Conservation (phyloP, 805 yeast genomes). For the Priceomyces carsonii region DNA sequence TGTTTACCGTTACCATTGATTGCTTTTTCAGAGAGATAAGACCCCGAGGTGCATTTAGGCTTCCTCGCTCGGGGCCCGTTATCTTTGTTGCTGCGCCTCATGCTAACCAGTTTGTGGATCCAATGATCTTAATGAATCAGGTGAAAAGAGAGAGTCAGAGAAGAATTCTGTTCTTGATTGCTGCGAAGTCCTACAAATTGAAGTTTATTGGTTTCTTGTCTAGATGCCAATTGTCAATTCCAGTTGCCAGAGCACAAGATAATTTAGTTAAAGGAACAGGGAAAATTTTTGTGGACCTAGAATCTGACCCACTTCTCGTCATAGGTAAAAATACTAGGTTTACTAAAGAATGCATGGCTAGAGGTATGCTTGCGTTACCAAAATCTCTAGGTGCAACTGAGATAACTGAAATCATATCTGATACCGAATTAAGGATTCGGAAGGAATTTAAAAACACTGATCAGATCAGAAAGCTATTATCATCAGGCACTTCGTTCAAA, state of each 20-base stretch:
- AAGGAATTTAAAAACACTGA: constrained; percentile 65
- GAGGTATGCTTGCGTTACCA: constrained; percentile 77
- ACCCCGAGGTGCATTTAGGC: constrained; percentile 79
- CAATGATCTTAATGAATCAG: constrained; percentile 80
- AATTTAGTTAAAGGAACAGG: constrained; percentile 70
- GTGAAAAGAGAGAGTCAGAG: constrained; percentile 67
- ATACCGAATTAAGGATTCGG: constrained; percentile 65
- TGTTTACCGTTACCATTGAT: constrained; percentile 43
- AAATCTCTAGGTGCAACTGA: constrained; percentile 76
- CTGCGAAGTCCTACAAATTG: constrained; percentile 71
- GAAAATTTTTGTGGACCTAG: constrained; percentile 53
- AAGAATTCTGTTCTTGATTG: constrained; percentile 78
- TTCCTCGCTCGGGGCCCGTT: constrained; percentile 75
- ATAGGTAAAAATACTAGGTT: constrained; percentile 70
- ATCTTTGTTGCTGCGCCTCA: constrained; percentile 97
- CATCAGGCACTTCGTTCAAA: constrained; percentile 59
- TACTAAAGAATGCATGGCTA: constrained; percentile 57
- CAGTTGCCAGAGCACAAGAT: constrained; percentile 93
- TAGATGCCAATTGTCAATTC: constrained; percentile 76
- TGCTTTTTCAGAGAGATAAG: constrained; percentile 87
- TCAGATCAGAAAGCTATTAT: constrained; percentile 45
- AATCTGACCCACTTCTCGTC: constrained; percentile 52
- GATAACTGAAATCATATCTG: constrained; percentile 65
- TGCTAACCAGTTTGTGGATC: constrained; percentile 89
- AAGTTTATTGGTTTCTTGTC: constrained; percentile 75